Percentiles rank a stretch among this genome's conserved stretches.
These are phyloP conservation scores for Polymyxa betae DNA, from an alignment of 208 protist genomes.

Conservation along the genomic window DNA sequence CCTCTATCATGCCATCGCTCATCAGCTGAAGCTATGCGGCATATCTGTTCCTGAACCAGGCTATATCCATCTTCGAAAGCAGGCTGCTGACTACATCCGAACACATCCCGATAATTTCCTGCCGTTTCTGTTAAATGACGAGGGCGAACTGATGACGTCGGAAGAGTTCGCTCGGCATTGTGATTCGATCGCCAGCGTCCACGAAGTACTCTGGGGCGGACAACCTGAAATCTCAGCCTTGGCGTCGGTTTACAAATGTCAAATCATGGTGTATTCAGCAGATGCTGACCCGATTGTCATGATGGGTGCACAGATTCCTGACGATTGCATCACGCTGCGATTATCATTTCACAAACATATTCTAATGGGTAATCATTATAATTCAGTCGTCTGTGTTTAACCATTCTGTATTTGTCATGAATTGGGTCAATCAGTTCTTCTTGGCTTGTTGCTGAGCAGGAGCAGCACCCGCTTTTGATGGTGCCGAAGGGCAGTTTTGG, in stretches of 20 bases:
- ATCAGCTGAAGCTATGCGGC: not conserved
- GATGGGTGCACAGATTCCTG: not conserved
- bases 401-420: too few relatives aligned
- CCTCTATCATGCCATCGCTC: not conserved
- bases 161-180: not conserved
- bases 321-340: not conserved
- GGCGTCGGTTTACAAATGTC: not conserved
- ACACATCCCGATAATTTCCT: not conserved
- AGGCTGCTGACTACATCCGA: not conserved
- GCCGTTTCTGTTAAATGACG: not conserved
- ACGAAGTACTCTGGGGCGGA: not conserved
- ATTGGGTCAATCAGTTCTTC: too few relatives aligned
- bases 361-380: not conserved
- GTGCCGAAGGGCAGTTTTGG: too few relatives aligned
- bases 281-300: constrained; percentile 5
- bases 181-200: not conserved
- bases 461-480: too few relatives aligned
- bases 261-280: not conserved
- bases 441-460: too few relatives aligned
- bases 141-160: not conserved
- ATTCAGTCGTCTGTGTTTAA: constrained; percentile 2
- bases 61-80: not conserved
- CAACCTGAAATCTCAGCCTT: not conserved
- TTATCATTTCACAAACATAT: not conserved
- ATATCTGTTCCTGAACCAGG: not conserved